phyloP scores from a whole-genome alignment of 345 rosid genomes.

The Xanthoceras sorbifolium region DNA sequence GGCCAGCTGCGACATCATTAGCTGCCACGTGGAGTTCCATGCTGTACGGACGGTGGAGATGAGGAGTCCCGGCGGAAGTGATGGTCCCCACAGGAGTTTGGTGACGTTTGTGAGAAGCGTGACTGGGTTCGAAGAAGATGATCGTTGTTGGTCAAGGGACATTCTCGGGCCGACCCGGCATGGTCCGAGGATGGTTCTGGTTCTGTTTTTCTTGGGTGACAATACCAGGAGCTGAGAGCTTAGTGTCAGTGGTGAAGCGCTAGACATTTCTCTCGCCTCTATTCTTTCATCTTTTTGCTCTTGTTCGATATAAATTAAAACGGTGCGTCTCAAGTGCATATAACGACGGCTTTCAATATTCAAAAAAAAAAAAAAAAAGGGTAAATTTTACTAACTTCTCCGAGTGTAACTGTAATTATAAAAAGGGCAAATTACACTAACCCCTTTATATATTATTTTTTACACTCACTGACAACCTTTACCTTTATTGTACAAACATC shows the following conservation, averaged over 20 bases:
- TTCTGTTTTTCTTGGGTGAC: background rate
- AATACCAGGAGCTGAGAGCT: conserved; percentile 22
- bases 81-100: conserved; percentile 81
- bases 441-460: too few relatives aligned
- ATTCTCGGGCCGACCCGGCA: conserved; percentile 42
- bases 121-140: conserved; percentile 11
- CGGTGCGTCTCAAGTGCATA: conserved; percentile 8
- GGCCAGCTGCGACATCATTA: conserved; percentile 94
- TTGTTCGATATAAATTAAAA: background rate
- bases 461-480: too few relatives aligned
- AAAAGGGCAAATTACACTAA: too few relatives aligned
- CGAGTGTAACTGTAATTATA: too few relatives aligned
- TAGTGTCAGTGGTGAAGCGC: conserved; percentile 16
- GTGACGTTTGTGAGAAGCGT: conserved; percentile 47
- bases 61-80: conserved; percentile 90
- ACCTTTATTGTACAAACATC: too few relatives aligned
- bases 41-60: conserved; percentile 74
- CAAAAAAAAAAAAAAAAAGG: background rate
- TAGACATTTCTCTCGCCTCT: conserved; percentile 26
- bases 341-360: background rate
- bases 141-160: conserved; percentile 30
- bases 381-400: too few relatives aligned
- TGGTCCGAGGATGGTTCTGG: background rate
- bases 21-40: conserved; percentile 75
- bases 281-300: too few relatives aligned